Conservation (phyloP, 208 protist species). For the Angomonas deanei region DNA sequence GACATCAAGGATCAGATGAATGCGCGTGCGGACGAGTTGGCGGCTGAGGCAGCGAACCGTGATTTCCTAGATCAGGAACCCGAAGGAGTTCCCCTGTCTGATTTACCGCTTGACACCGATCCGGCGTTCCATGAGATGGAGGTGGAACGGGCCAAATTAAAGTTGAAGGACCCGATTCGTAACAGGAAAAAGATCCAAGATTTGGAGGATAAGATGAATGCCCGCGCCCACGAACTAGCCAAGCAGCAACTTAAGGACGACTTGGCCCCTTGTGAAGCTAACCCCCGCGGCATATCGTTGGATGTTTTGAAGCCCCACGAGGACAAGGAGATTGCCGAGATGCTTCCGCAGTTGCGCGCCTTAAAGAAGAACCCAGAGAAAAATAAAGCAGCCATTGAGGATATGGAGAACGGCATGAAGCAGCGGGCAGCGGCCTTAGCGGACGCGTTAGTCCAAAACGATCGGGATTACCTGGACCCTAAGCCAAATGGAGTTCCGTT, state of each 20-base stretch:
- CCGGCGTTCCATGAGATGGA: slow-evolving; percentile 50
- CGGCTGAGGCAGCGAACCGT: slow-evolving; percentile 31
- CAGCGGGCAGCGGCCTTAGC: slow-evolving; percentile 48
- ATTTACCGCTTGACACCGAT: slow-evolving; percentile 47
- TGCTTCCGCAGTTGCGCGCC: slow-evolving; percentile 63
- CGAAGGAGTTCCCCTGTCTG: slow-evolving; percentile 50
- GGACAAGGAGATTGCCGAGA: slow-evolving; percentile 38
- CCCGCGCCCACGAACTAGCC: slow-evolving; percentile 66
- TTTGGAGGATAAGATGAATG: slow-evolving; percentile 73
- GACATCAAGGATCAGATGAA: slow-evolving; percentile 43
- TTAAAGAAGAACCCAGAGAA: slow-evolving; percentile 47
- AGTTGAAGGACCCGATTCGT: slow-evolving; percentile 51
- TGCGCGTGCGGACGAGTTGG: slow-evolving; percentile 43
- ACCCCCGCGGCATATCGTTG: slow-evolving; percentile 66
- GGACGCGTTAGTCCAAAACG: slow-evolving; percentile 42
- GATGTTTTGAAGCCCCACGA: slow-evolving; percentile 43
- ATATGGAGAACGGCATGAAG: slow-evolving; percentile 55
- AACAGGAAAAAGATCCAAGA: slow-evolving; percentile 20
- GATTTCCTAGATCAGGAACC: slow-evolving; percentile 67
- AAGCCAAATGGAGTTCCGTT: slow-evolving; percentile 58
- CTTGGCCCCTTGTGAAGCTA: slow-evolving; percentile 42
- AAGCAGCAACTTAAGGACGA: slow-evolving; percentile 42
- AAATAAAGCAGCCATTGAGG: slow-evolving; percentile 25
- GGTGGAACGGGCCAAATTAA: slow-evolving; percentile 63
- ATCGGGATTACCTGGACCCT: slow-evolving; percentile 67